Conservation (phyloP, 2,329 filamentous ascomycete genomes). For the Myotisia sp. region DNA sequence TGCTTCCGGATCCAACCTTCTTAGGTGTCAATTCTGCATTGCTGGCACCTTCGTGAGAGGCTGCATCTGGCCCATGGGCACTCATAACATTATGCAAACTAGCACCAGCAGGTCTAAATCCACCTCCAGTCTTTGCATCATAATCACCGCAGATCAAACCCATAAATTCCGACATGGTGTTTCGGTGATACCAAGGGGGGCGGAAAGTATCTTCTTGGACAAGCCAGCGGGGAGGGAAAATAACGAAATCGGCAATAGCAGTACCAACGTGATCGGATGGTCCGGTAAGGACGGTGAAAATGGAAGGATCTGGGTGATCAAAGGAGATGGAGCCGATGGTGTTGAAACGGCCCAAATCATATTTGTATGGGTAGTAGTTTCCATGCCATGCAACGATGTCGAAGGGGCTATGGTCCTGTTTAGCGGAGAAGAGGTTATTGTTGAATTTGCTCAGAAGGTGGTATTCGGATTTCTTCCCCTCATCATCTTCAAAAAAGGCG, state of each 20-base stretch:
- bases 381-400: slow-evolving; percentile 72
- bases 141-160: slow-evolving; percentile 48
- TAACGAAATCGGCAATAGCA: slow-evolving; percentile 51
- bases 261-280: slow-evolving; percentile 45
- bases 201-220: slow-evolving; percentile 47
- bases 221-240: slow-evolving; percentile 51
- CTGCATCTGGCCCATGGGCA: slow-evolving; percentile 47
- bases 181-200: slow-evolving; percentile 51
- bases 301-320: slow-evolving; percentile 65
- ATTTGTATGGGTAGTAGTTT: slow-evolving; percentile 68
- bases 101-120: slow-evolving; percentile 47
- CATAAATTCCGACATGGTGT: slow-evolving; percentile 54
- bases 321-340: slow-evolving; percentile 58
- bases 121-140: slow-evolving; percentile 43
- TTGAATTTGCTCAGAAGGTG: slow-evolving; percentile 52
- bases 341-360: slow-evolving; percentile 65
- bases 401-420: slow-evolving; percentile 58
- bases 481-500: slow-evolving; percentile 53
- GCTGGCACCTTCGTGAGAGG: slow-evolving; percentile 42
- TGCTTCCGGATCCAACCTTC: slow-evolving; percentile 45
- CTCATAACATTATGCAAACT: slow-evolving; percentile 59
- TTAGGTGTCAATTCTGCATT: slow-evolving; percentile 40
- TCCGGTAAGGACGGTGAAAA: slow-evolving; percentile 55
- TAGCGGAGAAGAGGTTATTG: slow-evolving; percentile 50
- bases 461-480: slow-evolving; percentile 35